Conservation (phyloP, 106 monocot genomes). For the Allium cepa region DNA sequence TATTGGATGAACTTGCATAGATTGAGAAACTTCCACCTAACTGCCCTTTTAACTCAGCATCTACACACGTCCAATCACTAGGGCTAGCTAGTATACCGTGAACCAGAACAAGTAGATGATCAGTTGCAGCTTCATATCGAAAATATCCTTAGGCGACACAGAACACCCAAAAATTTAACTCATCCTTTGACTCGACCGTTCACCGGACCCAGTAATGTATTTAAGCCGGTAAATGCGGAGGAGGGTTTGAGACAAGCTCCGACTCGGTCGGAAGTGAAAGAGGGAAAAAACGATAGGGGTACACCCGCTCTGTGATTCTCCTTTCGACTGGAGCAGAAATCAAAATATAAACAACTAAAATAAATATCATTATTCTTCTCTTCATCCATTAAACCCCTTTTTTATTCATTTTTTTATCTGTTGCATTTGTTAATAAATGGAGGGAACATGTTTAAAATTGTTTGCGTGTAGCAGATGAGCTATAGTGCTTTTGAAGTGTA, state of each 20-base stretch:
- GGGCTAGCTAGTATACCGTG: slow-evolving; percentile 90
- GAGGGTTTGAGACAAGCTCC: background rate
- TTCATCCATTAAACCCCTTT: too few relatives aligned
- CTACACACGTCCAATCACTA: slow-evolving; percentile 87
- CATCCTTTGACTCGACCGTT: slow-evolving; percentile 22
- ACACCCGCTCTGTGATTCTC: background rate
- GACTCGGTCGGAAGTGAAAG: background rate
- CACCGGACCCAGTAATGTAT: background rate
- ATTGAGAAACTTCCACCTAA: slow-evolving; percentile 73
- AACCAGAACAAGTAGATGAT: slow-evolving; percentile 98
- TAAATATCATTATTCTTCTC: background rate
- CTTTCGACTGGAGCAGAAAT: background rate
- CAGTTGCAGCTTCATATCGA: slow-evolving; percentile 35
- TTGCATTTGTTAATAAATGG: too few relatives aligned
- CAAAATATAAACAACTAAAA: background rate
- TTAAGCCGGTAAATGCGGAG: slow-evolving; percentile 17
- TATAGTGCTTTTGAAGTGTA: too few relatives aligned
- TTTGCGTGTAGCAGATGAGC: too few relatives aligned
- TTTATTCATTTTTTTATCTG: too few relatives aligned
- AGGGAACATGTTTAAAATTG: too few relatives aligned
- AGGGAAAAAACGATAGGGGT: background rate
- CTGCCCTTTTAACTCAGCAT: slow-evolving; percentile 61
- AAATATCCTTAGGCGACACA: slow-evolving; percentile 9
- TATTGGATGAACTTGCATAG: slow-evolving; percentile 91
- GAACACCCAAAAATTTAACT: slow-evolving; percentile 4